Evolutionary conservation across 441 rosid genomes (phyloP), one percentile per base, ranked within the genome.

Genomic region (Flueggea neowawraea): DNA sequence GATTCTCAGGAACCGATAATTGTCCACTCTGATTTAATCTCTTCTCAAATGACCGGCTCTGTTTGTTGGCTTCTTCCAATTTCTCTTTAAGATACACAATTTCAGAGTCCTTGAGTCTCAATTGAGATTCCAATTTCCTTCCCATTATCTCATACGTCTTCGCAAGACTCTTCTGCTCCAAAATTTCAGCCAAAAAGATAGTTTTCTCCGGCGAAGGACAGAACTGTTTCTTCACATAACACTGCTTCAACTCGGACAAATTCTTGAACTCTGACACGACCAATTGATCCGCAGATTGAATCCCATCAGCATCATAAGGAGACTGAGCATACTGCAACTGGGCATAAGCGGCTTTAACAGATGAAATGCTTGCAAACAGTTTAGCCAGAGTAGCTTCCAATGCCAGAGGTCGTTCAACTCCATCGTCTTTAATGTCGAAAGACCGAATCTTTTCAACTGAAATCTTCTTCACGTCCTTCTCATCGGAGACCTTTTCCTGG

Each of bases 281-380:
- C 62, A 69, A 63, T 50, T 59, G 74, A 68, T 94, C 98, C 6
- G 98, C 78, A 50, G 75, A 69, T 62, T 83, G 91, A 54, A 94
- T 87, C 68, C 83, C 90, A 14, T 78, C 85, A 2, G 80, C 79
- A 64, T 90, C 91, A 50, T 89, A 94, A 4, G 98, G 98, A 58
- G 90, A 82, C 75, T 94, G 95, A n/a, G 91, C 75, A 44, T 66
- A 67, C 74, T 94, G 98, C 57, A 94, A 57, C 74, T 88, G 95
- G 6, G 92, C 91, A 67, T 94, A 94, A 0, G 81, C 77, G 0
- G 98, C 85, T 70, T 94, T 94, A 11, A 84, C 68, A 0, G 90
- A 75, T 0, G 98, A 87, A 59, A 86, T 60, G 16, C 83, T 67
- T 9, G 97, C 93, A 62, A 94, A 94, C 17, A 87, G 61, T 69